Base-by-base conservation (phyloP, 768 basidiomycete species). In the Mycena filopes region DNA sequence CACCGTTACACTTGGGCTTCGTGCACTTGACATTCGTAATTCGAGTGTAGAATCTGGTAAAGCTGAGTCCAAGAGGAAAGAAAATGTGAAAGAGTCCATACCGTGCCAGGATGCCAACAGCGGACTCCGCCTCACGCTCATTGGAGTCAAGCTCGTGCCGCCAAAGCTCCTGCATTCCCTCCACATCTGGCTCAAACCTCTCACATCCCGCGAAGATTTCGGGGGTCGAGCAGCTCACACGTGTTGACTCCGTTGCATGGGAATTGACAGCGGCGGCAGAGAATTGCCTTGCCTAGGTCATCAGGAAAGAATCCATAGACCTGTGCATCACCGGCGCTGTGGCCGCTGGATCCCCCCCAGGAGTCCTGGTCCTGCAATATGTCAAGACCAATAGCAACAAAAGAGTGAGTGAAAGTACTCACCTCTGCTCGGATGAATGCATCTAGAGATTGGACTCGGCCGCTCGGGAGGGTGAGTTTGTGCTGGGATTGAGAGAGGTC, bases 101-200 rank as follows among this genome's bases (percentile, higher is more conserved):
- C 65, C 65, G 53, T 13, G 59, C 25, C 0, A 66, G n/a, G 3
- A 49, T 23, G 2, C 59, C 54, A 4, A 26, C 13, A 0, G 33
- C 33, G 5, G 33, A 48, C 5, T 46, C 46, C 1, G 65, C 65
- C 23, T 66, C 65, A 5, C 25, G 25, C 31, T 50, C 58, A 25
- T 60, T 66, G 23, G 51, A 43, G 21, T 66, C 59, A 3, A 66
- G 40, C 20, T 66, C 58, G 18, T 56, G 65, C 2, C n/a, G n/a
- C n/a, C n/a, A n/a, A n/a, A n/a, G 58, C 11, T 26, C 51, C 6
- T 9, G 38, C 45, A 45, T 60, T 11, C n/a, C 25, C 23, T 26
- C 40, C 15, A 43, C 20, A 25, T 66, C 65, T 5, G 18, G 21
- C 45, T 66, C 65, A 29, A 25, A 60, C 1, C 65, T 57, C 29